Evolutionary conservation across 352 stramenopile genomes (phyloP).

Genomic region (Pythium folliculosum): DNA sequence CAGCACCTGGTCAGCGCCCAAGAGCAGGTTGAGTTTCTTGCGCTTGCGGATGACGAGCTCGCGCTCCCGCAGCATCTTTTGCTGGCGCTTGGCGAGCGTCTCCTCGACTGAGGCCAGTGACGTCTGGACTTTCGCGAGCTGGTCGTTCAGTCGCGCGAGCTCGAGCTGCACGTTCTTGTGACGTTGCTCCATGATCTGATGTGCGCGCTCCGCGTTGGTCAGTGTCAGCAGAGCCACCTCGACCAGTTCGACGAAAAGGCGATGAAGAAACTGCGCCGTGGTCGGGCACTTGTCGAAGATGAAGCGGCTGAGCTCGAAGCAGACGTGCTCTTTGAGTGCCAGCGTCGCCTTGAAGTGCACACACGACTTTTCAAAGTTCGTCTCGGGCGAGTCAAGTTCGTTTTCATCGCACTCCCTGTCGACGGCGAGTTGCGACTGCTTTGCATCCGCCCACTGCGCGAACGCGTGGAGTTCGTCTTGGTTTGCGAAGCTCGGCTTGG

Average conservation of each 20-base stretch:
- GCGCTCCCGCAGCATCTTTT: slow-evolving; percentile 38
- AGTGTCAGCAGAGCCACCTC: slow-evolving; percentile 33
- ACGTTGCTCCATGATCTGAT: slow-evolving; percentile 40
- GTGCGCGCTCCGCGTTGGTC: slow-evolving; percentile 37
- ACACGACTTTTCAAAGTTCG: slow-evolving; percentile 5
- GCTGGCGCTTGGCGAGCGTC: slow-evolving; percentile 40
- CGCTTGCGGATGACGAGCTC: slow-evolving; percentile 53
- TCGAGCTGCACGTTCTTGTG: slow-evolving; percentile 47
- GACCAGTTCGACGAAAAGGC: slow-evolving; percentile 43
- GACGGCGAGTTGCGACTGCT: slow-evolving; percentile 12
- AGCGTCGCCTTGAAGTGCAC: slow-evolving; percentile 30
- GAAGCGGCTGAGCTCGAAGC: slow-evolving; percentile 47
- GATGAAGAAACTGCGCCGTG: slow-evolving; percentile 50
- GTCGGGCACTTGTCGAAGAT: slow-evolving; percentile 67
- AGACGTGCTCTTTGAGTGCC: slow-evolving; percentile 36
- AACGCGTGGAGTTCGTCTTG: slow-evolving; percentile 35
- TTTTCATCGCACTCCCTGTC: background rate
- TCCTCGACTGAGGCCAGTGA: slow-evolving; percentile 36
- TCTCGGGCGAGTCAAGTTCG: background rate
- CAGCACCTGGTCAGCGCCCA: slow-evolving; percentile 48
- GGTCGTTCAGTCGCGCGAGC: slow-evolving; percentile 30
- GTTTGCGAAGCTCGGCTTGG: slow-evolving; percentile 30
- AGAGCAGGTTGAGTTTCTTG: slow-evolving; percentile 49
- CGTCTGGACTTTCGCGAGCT: slow-evolving; percentile 26
- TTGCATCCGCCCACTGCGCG: slow-evolving; percentile 34